phyloP scores from a whole-genome alignment of 441 rosid genomes.

The Omphalea diandra region DNA sequence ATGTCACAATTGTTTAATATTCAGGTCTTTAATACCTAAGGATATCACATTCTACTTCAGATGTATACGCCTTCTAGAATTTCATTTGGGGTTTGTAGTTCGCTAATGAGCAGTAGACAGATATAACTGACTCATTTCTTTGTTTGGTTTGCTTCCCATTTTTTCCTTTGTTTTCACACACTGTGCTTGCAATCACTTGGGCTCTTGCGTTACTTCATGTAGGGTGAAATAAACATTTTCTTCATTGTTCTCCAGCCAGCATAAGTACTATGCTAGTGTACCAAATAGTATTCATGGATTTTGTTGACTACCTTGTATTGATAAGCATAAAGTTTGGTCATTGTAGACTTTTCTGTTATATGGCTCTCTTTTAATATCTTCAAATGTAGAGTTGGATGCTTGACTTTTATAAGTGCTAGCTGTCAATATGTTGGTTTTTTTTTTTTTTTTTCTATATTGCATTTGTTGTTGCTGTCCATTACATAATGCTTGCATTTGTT shows the following conservation, averaged over 20 bases:
- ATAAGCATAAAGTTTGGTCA: background rate
- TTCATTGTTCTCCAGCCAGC: background rate
- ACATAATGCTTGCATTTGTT: too few relatives aligned
- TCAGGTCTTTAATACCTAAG: background rate
- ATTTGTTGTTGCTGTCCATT: too few relatives aligned
- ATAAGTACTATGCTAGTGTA: background rate
- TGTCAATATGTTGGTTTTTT: too few relatives aligned
- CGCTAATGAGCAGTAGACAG: background rate
- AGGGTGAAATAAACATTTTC: background rate
- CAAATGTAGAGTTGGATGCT: too few relatives aligned
- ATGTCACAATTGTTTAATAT: background rate
- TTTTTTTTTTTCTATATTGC: too few relatives aligned
- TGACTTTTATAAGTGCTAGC: background rate
- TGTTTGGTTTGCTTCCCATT: background rate
- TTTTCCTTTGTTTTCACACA: background rate
- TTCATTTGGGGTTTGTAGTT: background rate
- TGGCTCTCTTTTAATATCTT: background rate
- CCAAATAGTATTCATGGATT: background rate
- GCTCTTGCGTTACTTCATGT: background rate
- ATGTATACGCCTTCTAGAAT: background rate
- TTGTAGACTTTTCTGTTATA: background rate
- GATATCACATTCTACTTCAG: background rate
- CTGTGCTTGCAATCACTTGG: background rate
- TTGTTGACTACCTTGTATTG: background rate
- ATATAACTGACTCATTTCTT: background rate